Conservation (phyloP, 352 stramenopile genomes). For the Phytophthora citrophthora region DNA sequence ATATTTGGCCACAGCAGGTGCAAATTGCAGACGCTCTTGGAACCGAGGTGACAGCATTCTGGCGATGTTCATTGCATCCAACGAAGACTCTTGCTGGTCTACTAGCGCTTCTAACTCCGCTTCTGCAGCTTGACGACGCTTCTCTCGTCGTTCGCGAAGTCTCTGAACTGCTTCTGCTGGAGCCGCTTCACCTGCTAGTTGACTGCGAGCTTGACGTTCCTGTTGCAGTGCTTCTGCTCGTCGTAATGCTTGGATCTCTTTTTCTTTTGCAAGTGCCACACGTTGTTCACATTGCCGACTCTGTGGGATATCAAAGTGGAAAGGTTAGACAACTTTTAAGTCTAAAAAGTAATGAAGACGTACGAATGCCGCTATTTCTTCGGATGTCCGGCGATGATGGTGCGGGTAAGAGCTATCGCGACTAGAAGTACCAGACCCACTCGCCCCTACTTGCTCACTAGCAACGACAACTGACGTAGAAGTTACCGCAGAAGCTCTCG, state of each 20-base stretch:
- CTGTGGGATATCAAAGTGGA: slow-evolving; percentile 23
- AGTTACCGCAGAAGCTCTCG: neutral
- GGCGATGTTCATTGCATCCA: slow-evolving; percentile 84
- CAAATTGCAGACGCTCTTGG: slow-evolving; percentile 62
- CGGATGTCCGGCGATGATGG: slow-evolving; percentile 16
- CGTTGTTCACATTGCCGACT: slow-evolving; percentile 59
- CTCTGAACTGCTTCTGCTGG: slow-evolving; percentile 49
- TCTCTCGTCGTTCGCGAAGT: slow-evolving; percentile 57
- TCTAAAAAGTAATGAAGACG: slow-evolving; percentile 1
- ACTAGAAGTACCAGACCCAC: neutral
- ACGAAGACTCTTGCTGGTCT: slow-evolving; percentile 72
- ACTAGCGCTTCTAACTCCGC: slow-evolving; percentile 66
- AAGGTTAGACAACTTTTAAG: neutral
- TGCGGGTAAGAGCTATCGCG: slow-evolving; percentile 18
- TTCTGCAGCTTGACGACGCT: slow-evolving; percentile 50
- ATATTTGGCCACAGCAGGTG: slow-evolving; percentile 53
- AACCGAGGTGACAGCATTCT: slow-evolving; percentile 81
- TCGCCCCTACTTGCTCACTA: slow-evolving; percentile 4
- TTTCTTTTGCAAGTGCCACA: slow-evolving; percentile 47
- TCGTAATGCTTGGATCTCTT: slow-evolving; percentile 33
- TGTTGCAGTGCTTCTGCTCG: slow-evolving; percentile 37
- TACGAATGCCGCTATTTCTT: slow-evolving; percentile 46
- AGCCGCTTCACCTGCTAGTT: slow-evolving; percentile 39
- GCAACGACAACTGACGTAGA: slow-evolving; percentile 1
- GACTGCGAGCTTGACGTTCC: slow-evolving; percentile 39